Evolutionary conservation across 352 stramenopile genomes (phyloP).

Genomic region (Phytophthora sansomeana): DNA sequence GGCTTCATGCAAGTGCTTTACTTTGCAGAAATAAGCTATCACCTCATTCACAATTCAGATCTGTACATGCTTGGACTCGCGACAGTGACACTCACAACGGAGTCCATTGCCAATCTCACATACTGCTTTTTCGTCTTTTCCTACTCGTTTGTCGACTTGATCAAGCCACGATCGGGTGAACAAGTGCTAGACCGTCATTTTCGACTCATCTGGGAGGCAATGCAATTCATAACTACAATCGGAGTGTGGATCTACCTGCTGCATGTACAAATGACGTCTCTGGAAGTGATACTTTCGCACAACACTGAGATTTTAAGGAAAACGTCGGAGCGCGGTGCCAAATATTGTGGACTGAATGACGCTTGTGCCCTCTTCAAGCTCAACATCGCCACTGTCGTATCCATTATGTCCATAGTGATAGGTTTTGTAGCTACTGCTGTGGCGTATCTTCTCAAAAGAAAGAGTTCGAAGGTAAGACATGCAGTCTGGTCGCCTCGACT

Average conservation of each 20-base stretch:
- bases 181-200: no score
- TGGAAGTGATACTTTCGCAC: background rate
- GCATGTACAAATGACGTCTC: background rate
- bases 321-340: conserved; percentile 12
- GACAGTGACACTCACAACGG: no score
- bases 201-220: no score
- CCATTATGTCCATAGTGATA: conserved; percentile 4
- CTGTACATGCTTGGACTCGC: no score
- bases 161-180: background rate
- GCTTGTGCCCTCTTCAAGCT: conserved; percentile 24
- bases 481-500: background rate
- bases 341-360: conserved; percentile 28
- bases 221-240: no score
- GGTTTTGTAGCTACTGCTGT: conserved; percentile 9
- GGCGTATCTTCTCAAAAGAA: conserved; percentile 3
- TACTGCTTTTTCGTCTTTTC: no score
- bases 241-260: background rate
- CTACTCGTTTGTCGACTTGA: no score
- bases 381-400: conserved; percentile 9
- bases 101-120: no score
- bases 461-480: conserved; percentile 1
- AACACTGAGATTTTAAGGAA: conserved; percentile 1
- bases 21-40: no score
- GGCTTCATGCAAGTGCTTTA: no score
- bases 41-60: no score